These are phyloP conservation scores for Pyricularia grisea DNA, from an alignment of 2,329 filamentous ascomycete genomes.

Conservation along the genomic window DNA sequence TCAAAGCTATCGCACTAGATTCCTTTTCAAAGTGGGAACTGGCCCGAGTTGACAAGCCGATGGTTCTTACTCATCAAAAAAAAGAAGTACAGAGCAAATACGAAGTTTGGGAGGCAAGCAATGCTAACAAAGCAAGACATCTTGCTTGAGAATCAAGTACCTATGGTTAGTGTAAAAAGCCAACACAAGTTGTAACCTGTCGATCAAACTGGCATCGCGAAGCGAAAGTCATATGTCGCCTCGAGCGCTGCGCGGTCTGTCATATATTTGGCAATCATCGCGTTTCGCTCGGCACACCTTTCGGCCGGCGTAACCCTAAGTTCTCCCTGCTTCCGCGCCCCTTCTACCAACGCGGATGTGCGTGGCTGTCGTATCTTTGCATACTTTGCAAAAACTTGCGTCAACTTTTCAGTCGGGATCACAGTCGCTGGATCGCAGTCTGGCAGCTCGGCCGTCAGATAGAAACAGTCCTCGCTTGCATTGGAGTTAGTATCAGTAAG, in stretches of 20 bases:
- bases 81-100: neutral
- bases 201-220: neutral
- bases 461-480: neutral
- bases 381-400: neutral
- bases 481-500: no score
- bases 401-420: neutral
- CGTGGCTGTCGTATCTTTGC: constrained; percentile 2
- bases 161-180: no score
- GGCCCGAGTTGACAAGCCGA: neutral
- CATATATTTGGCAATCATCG: neutral
- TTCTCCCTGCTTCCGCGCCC: neutral
- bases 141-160: no score
- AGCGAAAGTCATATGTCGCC: neutral
- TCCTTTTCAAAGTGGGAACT: neutral
- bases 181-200: neutral
- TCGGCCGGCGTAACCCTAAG: neutral
- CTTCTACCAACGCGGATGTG: neutral
- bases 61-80: neutral
- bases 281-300: neutral
- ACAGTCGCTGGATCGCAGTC: neutral
- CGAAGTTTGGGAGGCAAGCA: neutral
- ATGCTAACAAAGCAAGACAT: neutral
- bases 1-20: no score
- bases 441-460: neutral
- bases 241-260: neutral